Base-by-base conservation (phyloP, 495 filamentous ascomycete species). In the Hypoxylon subgilvum region DNA sequence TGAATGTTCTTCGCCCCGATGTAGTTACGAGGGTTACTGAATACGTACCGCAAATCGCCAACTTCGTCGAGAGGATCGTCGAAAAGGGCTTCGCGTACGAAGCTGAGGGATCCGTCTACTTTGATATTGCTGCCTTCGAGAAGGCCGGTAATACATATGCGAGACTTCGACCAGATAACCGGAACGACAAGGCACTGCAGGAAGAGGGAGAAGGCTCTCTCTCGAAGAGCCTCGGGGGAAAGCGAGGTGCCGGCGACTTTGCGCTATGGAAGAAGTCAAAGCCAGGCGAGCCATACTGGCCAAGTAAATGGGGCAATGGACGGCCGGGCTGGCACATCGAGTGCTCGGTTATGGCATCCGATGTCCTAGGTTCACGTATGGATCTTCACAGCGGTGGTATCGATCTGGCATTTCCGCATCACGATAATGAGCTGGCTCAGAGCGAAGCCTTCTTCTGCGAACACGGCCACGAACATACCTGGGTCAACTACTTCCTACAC, bases 311-410 rank as follows among this genome's bases (percentile, higher is more conserved):
- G 93, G 91, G 92, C 6, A 77, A 83, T 39, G 92, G 93, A 19
- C 80, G 94, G 14, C 94, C 94, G 0, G 94, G 94, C 12, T 97
- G 91, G 94, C 94, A 97, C 71, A 97, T 98, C 42, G 93, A 98
- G 76, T 98, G 94, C 83, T 94, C 89, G 0, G 92, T 90, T 1
- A 98, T 98, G 94, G 92, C 92, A 0, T 92, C 88, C 2, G 88
- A 90, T 49, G 84, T 88, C 25, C 78, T 98, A 4, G 94, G 93
- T 6, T 76, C 83, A 34, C 76, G 84, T 48, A 88, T 98, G 72
- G 94, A 98, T 73, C 89, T 97, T 43, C 92, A 97, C 70, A 93
- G 89, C 16, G 94, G 94, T 6, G 94, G 94, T 30, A 87, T 96
- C 46, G 94, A 98, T 71, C 80, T 97, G 45, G 86, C 87, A 5